Evolutionary conservation across 1,284 basidiomycete species (phyloP), one percentile per base, ranked within the genome.

Genomic region (Ustilago cynodontis): DNA sequence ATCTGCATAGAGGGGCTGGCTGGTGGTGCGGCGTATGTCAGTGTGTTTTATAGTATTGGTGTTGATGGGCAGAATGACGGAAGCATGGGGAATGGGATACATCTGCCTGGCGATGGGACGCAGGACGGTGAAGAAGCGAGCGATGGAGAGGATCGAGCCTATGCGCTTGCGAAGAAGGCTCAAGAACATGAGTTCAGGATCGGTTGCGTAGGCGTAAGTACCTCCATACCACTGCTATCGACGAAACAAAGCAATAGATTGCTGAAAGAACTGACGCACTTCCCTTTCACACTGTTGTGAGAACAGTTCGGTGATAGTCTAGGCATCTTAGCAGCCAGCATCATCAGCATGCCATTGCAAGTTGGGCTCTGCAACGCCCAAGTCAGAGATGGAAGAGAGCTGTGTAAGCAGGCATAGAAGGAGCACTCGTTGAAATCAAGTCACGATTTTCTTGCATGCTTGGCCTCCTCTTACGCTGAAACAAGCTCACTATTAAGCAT

Each of bases 161-260:
- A 57, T 28, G 35, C 22, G 6, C 14, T 57, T 29, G 68, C 69
- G 0, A 60, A 60, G 28, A 61, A 65, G 43, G 71, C 71, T 2
- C 84, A 85, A 33, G 83, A 85, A 33, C 82, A 83, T 53, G 84
- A 85, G 59, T 85, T 85, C 57, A 64, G 80, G 33, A 85, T 85
- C 35, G 84, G 83, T 2, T 82, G 81, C 51, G 80, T 85, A 16
- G 82, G 84, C 16, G 41, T 43, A 43, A 43, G 41, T 43, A 43
- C 20, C 18, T 20, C 20, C 41, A 7, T n/a, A 41, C 11, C 2
- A 18, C 18, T 9, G 18, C 8, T 43, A 18, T 43, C n/a, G 5
- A n/a, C n/a, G n/a, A n/a, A n/a, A n/a, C n/a, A n/a, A n/a, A n/a
- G n/a, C n/a, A n/a, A n/a, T n/a, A n/a, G n/a, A 11, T 39, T 6